Evolutionary conservation across 177 flowering plant genomes (phyloP).

Genomic region (Vitis hybrid): DNA sequence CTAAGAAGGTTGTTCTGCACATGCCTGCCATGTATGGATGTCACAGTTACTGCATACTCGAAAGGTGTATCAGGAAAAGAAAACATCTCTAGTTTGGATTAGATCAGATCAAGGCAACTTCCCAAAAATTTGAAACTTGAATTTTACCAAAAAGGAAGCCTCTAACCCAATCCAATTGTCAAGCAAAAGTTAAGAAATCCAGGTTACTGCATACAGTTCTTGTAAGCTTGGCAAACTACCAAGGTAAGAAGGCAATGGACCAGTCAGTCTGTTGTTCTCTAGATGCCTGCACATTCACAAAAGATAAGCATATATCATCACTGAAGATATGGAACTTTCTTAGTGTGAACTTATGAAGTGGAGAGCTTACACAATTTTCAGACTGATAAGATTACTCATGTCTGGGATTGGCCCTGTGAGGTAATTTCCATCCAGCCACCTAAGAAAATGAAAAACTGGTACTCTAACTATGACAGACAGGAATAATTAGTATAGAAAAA

Average conservation of each 20-base stretch:
- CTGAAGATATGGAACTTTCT: not conserved
- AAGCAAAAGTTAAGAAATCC: not conserved
- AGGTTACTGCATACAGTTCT: conserved; percentile 63
- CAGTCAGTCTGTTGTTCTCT: conserved; percentile 78
- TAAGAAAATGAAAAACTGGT: conserved; percentile 19
- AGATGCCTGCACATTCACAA: conserved; percentile 70
- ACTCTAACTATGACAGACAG: not conserved
- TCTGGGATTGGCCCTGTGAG: conserved; percentile 79
- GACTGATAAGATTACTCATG: conserved; percentile 63
- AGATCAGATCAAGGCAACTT: not conserved
- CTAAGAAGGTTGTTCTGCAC: conserved; percentile 81
- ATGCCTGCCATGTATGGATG: conserved; percentile 48
- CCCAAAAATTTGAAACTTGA: not conserved
- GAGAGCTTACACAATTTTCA: conserved; percentile 67
- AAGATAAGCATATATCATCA: not conserved
- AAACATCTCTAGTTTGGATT: not conserved
- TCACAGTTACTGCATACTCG: conserved; percentile 6
- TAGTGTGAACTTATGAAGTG: not conserved
- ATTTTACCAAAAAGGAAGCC: not conserved
- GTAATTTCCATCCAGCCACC: conserved; percentile 81
- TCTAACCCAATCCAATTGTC: not conserved
- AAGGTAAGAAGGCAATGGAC: conserved; percentile 72
- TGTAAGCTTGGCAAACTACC: conserved; percentile 63
- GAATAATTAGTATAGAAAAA: conserved; percentile 2
- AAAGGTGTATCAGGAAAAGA: not conserved